These are phyloP conservation scores for Tetrapisispora iriomotensis DNA, from an alignment of 805 yeast species.

Conservation along the genomic window DNA sequence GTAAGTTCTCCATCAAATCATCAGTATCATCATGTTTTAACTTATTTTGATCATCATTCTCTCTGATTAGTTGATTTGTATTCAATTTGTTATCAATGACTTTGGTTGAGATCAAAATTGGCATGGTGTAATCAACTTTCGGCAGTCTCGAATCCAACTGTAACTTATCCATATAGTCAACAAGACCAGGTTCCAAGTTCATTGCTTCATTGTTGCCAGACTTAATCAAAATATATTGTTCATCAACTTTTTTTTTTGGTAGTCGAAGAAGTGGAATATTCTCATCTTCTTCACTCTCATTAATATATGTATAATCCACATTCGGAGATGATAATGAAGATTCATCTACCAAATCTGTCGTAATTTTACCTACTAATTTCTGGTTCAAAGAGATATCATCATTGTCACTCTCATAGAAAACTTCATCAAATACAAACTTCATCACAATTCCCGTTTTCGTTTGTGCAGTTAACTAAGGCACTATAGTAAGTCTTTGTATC, in stretches of 20 bases:
- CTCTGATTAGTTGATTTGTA: too few species aligned
- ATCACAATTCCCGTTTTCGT: too few species aligned
- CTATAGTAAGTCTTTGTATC: too few species aligned
- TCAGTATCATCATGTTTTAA: background rate
- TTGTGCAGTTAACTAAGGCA: too few species aligned
- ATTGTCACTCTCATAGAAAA: background rate
- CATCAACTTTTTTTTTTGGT: background rate
- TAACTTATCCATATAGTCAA: background rate
- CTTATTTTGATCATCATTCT: background rate
- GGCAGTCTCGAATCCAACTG: constrained; percentile 2
- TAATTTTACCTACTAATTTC: background rate
- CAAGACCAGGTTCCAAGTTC: constrained; percentile 1
- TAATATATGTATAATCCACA: constrained; percentile 3
- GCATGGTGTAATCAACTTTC: background rate
- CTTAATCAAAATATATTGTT: too few species aligned
- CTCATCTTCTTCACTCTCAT: constrained; percentile 5
- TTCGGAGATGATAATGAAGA: constrained; percentile 1
- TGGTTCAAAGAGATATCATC: background rate
- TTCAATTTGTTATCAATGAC: too few species aligned
- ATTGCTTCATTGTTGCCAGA: background rate
- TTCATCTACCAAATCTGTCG: background rate
- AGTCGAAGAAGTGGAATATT: constrained; percentile 3
- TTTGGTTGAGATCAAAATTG: background rate
- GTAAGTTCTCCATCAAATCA: constrained; percentile 4
- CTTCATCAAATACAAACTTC: constrained; percentile 6